Percentiles rank a stretch among this genome's conserved stretches.
Evolutionary conservation across 2,329 filamentous ascomycete genomes (phyloP).

Genomic region (Aotearoamyces nothofagi): DNA sequence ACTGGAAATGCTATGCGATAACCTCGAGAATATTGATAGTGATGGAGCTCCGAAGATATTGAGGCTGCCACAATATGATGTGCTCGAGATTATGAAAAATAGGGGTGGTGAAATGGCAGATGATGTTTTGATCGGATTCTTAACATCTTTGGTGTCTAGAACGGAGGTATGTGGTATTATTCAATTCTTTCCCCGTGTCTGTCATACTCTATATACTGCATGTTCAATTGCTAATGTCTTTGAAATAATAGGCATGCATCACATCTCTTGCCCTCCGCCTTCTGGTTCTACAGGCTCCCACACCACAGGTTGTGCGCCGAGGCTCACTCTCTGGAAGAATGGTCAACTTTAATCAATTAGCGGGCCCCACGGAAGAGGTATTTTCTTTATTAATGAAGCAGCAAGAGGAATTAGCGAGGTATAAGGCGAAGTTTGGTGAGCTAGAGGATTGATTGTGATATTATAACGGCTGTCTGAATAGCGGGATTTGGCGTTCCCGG

Average conservation of each 20-base stretch:
- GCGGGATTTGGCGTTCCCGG: too few species aligned
- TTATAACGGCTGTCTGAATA: too few species aligned
- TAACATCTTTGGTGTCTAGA: slow-evolving; percentile 88
- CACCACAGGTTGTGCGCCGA: slow-evolving; percentile 65
- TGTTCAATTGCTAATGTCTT: background rate
- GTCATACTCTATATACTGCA: background rate
- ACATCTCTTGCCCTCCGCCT: too few species aligned
- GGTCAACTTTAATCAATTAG: slow-evolving; percentile 52
- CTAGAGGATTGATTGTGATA: too few species aligned
- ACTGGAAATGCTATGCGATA: slow-evolving; percentile 84
- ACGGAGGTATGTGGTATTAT: slow-evolving; percentile 57
- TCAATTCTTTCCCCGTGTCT: background rate
- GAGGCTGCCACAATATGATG: slow-evolving; percentile 66
- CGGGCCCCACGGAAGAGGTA: slow-evolving; percentile 63
- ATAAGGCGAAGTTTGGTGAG: slow-evolving; percentile 36
- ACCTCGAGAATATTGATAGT: slow-evolving; percentile 64
- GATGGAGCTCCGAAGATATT: slow-evolving; percentile 30
- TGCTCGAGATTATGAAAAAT: slow-evolving; percentile 60
- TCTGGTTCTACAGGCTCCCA: too few species aligned
- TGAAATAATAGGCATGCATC: slow-evolving; percentile 52
- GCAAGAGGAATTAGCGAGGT: slow-evolving; percentile 46
- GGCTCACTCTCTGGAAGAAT: slow-evolving; percentile 51
- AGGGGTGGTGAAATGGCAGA: slow-evolving; percentile 78
- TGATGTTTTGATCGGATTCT: slow-evolving; percentile 71
- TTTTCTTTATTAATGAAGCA: slow-evolving; percentile 45